Percentiles rank a stretch among this genome's conserved stretches.
phyloP scores from a whole-genome alignment of 176 grass and related monocot genomes.

The Triticum turgidum region DNA sequence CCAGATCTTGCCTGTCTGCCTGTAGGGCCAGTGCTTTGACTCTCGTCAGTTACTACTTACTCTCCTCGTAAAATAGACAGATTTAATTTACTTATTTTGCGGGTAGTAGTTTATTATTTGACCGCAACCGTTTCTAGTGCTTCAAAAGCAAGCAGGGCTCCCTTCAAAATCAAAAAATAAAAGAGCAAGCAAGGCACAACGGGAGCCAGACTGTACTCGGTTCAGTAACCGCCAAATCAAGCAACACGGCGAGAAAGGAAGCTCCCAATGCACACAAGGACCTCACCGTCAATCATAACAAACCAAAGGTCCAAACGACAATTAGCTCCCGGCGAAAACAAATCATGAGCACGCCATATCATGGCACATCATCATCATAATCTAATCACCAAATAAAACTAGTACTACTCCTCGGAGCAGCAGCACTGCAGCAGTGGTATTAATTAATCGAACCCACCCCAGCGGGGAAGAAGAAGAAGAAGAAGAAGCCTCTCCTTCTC shows the following conservation, averaged over 20 bases:
- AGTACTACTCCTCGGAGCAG: neutral
- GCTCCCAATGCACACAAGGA: neutral
- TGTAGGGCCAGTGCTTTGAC: neutral
- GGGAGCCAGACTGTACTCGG: neutral
- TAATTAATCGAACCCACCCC: slow-evolving; percentile 29
- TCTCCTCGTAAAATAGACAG: neutral
- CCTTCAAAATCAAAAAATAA: too few relatives aligned
- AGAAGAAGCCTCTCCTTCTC: slow-evolving; percentile 9
- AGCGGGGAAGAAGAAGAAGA: neutral
- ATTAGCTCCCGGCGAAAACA: neutral
- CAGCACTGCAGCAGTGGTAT: neutral
- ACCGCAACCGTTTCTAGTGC: neutral
- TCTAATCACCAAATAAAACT: slow-evolving; percentile 33
- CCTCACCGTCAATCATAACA: neutral
- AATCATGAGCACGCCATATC: neutral
- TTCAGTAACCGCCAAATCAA: neutral
- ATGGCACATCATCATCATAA: slow-evolving; percentile 8
- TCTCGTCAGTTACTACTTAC: neutral
- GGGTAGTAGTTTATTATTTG: neutral
- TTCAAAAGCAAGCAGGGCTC: too few relatives aligned
- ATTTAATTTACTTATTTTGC: neutral
- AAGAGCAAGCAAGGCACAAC: neutral
- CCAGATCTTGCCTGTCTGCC: neutral
- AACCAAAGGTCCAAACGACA: neutral
- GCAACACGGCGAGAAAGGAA: too few relatives aligned